Evolutionary conservation across 345 rosid genomes (phyloP), one percentile per base, ranked within the genome.

Genomic region (Cardamine chenopodiifolia): DNA sequence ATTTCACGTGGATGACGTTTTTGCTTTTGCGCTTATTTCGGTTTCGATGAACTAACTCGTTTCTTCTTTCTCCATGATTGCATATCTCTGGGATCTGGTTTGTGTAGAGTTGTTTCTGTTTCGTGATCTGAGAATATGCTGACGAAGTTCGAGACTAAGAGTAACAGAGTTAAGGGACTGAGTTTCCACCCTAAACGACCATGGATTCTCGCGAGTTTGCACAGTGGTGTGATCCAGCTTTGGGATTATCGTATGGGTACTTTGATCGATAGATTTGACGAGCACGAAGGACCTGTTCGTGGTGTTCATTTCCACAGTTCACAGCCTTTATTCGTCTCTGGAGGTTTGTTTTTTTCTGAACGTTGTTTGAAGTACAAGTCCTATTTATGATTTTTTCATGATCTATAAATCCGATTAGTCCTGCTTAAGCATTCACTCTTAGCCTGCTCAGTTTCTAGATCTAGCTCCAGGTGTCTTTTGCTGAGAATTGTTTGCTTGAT

Each of bases 231-330:
- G 81, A 92, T 95, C 87, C 98, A 95, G 88, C 89, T 92, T 58
- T 95, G 98, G 99, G 99, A 95, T 80, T 95, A 95, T 63, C 92
- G 99, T 6, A 92, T 92, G 96, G 98, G 96, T 47, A 95, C 99
- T 50, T 78, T 95, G 67, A 90, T 95, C 40, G 99, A 92, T 72
- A 71, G 97, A 45, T 92, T 95, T 50, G 99, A 95, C 29, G 98
- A 95, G 82, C 99, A 95, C 50, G 99, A 95, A 45, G 99, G 99
- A 29, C 99, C 98, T 15, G 99, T 95, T 64, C 98, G 99, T 28
- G 98, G 98, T 7, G 99, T 95, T 45, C 97, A 95, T 80, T 95
- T 95, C 81, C 99, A 95, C 81, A 80, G 55, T 31, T 84, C 99
- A 39, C 99, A 95, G 83, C 97, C 98, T 20, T 77, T 95, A 11